phyloP scores from a whole-genome alignment of 1,139 yeast species.

The Suhomyces bokatorum region DNA sequence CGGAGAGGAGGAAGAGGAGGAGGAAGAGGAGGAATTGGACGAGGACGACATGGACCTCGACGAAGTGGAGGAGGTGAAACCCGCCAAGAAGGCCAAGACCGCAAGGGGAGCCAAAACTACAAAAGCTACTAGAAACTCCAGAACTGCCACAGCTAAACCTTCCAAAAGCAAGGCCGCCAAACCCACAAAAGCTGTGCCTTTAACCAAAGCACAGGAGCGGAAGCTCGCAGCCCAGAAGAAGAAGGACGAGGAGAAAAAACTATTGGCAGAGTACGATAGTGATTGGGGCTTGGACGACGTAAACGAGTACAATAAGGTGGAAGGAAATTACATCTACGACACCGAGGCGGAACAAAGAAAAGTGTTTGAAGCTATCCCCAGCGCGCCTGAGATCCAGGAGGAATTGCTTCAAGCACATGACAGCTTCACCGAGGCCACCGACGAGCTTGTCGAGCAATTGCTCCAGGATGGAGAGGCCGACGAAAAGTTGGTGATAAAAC shows the following conservation, averaged over 20 bases:
- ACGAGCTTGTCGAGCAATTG: conserved; percentile 21
- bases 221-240: conserved; percentile 24
- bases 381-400: conserved; percentile 22
- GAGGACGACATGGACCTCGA: neutral
- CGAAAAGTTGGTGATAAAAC: conserved; percentile 18
- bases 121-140: conserved; percentile 8
- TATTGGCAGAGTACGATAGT: conserved; percentile 33
- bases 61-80: neutral
- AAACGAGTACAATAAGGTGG: conserved; percentile 19
- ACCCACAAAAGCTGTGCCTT: conserved; percentile 7
- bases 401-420: conserved; percentile 19
- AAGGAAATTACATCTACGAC: conserved; percentile 41
- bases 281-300: conserved; percentile 48
- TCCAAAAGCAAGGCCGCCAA: conserved; percentile 6
- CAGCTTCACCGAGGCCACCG: conserved; percentile 25
- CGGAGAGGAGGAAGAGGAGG: conserved; percentile 14
- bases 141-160: conserved; percentile 2
- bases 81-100: conserved; percentile 3
- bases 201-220: conserved; percentile 15
- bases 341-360: conserved; percentile 30
- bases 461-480: conserved; percentile 15
- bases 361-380: conserved; percentile 29
- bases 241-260: conserved; percentile 21
- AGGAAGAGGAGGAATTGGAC: neutral
- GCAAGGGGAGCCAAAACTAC: conserved; percentile 12